Evolutionary conservation across 345 rosid species (phyloP).

Genomic region (Eutrema heterophyllum): DNA sequence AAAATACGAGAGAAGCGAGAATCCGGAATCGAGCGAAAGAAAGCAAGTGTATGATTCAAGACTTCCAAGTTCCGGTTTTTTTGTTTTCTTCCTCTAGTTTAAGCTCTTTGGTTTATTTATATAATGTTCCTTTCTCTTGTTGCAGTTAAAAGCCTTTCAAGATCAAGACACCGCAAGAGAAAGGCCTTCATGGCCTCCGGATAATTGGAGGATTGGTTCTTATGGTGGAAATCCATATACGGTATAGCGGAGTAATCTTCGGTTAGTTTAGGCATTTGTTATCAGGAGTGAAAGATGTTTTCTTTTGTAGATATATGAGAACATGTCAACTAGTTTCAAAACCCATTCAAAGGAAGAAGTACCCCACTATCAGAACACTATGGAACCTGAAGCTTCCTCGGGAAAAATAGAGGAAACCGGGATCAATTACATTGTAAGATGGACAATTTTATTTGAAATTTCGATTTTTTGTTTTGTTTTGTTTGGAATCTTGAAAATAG

Average conservation of each 20-base stretch:
- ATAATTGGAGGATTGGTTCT: slow-evolving; percentile 37
- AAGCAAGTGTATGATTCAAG: slow-evolving; percentile 24
- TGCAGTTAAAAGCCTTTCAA: slow-evolving; percentile 21
- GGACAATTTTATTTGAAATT: not conserved
- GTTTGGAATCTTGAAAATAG: slow-evolving; percentile 3
- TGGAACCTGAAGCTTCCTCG: slow-evolving; percentile 6
- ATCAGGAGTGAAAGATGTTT: not conserved
- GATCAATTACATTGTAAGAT: slow-evolving; percentile 20
- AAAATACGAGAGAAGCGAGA: slow-evolving; percentile 17
- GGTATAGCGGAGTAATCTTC: not conserved
- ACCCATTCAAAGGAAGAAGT: not conserved
- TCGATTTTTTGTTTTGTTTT: not conserved
- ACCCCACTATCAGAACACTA: not conserved
- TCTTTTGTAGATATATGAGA: slow-evolving; percentile 1
- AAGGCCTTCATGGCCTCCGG: slow-evolving; percentile 41
- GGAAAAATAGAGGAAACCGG: too few relatives aligned
- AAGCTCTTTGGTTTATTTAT: not conserved
- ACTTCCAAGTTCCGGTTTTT: not conserved
- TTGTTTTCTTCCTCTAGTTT: not conserved
- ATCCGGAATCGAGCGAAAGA: not conserved
- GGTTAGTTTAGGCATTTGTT: not conserved
- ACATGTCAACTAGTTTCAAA: not conserved
- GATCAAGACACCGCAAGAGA: not conserved
- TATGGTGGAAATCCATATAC: slow-evolving; percentile 15
- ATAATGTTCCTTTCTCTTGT: not conserved